phyloP scores from a whole-genome alignment of 306 rosid genomes.

The Malus sieversii region DNA sequence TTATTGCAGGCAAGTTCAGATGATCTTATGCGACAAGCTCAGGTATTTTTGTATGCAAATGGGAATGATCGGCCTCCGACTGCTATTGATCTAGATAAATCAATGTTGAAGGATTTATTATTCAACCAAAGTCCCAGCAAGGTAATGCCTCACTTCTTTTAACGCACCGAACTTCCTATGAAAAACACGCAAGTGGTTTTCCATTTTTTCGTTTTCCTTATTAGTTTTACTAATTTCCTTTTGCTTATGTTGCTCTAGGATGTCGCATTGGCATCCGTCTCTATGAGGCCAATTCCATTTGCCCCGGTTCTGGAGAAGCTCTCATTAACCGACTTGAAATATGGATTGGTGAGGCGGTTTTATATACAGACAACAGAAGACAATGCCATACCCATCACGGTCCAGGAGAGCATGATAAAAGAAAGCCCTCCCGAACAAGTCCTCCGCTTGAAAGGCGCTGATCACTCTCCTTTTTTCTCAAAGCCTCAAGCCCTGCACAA shows the following conservation, averaged over 20 bases:
- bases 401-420: slow-evolving; percentile 73
- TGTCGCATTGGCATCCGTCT: slow-evolving; percentile 85
- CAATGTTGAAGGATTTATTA: slow-evolving; percentile 65
- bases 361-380: slow-evolving; percentile 84
- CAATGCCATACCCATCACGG: slow-evolving; percentile 66
- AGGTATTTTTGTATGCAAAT: slow-evolving; percentile 69
- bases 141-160: slow-evolving; percentile 30
- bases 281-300: slow-evolving; percentile 85
- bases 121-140: slow-evolving; percentile 88
- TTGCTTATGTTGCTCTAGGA: slow-evolving; percentile 46
- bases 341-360: slow-evolving; percentile 75
- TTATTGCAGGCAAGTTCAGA: slow-evolving; percentile 67
- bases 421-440: slow-evolving; percentile 70
- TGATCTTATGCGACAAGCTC: slow-evolving; percentile 88
- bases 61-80: slow-evolving; percentile 83
- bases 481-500: slow-evolving; percentile 96
- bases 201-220: neutral
- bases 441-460: slow-evolving; percentile 70
- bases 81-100: slow-evolving; percentile 68
- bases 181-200: neutral
- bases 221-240: slow-evolving; percentile 12
- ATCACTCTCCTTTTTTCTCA: slow-evolving; percentile 95
- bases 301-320: slow-evolving; percentile 82
- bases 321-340: slow-evolving; percentile 61
- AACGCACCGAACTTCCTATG: neutral